A percentile compares a stretch with the other conserved stretches of the same genome.
phyloP scores from a whole-genome alignment of 148 eudicot genomes.

The Silene latifolia region DNA sequence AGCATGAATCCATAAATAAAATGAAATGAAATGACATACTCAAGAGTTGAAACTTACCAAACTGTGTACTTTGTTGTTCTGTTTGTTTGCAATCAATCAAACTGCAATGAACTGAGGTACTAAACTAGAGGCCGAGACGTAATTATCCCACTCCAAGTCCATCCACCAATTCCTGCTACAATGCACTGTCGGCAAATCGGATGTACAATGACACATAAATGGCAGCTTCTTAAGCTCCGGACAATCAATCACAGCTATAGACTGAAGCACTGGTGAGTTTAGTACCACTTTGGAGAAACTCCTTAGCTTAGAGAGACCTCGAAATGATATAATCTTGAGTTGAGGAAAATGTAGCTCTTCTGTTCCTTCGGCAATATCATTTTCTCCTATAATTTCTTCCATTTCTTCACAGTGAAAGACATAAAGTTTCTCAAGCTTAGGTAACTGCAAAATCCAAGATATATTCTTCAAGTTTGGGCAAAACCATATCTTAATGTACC shows the following conservation, averaged over 20 bases:
- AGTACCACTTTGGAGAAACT: conserved; percentile 17
- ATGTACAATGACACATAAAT: conserved; percentile 4
- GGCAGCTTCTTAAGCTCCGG: conserved; percentile 25
- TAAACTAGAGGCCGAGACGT: conserved; percentile 10
- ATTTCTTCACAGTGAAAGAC: conserved; percentile 27
- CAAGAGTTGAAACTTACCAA: not conserved
- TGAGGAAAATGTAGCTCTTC: conserved; percentile 21
- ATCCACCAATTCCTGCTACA: conserved; percentile 29
- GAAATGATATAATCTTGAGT: conserved; percentile 25
- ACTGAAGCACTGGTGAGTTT: conserved; percentile 21
- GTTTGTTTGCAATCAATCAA: conserved; percentile 3
- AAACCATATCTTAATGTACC: conserved; percentile 24
- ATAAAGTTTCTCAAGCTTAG: conserved; percentile 24
- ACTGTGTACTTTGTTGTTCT: not conserved
- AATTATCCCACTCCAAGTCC: conserved; percentile 20
- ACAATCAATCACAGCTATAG: conserved; percentile 26
- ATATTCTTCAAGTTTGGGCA: conserved; percentile 26
- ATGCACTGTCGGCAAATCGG: conserved; percentile 19
- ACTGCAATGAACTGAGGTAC: conserved; percentile 26
- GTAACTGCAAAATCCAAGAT: conserved; percentile 28
- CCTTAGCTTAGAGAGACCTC: conserved; percentile 23
- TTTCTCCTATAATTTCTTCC: conserved; percentile 25
- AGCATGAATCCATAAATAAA: no score
- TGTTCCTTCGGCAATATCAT: not conserved
- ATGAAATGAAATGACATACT: not conserved